Conservation (phyloP, 768 basidiomycete genomes). For the Amyloporia xantha region DNA sequence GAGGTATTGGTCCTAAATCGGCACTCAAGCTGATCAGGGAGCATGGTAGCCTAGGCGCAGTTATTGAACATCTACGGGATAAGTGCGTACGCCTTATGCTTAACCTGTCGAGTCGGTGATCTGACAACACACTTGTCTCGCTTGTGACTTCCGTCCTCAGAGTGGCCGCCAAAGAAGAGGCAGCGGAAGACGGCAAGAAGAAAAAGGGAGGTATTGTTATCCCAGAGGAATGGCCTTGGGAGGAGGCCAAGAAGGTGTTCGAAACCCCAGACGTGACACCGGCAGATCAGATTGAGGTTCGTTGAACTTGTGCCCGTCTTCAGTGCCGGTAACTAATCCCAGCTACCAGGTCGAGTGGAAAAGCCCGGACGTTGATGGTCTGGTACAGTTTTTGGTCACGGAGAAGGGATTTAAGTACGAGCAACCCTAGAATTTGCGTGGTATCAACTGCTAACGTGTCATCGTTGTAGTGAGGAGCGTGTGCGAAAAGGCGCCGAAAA, state of each 20-base stretch:
- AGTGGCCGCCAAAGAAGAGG: slow-evolving; percentile 35
- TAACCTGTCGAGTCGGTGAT: no score
- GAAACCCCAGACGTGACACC: slow-evolving; percentile 85
- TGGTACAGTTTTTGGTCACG: slow-evolving; percentile 87
- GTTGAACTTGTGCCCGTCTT: slow-evolving; percentile 7
- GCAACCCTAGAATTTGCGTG: not conserved
- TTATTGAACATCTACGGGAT: slow-evolving; percentile 72
- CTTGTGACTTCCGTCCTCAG: slow-evolving; percentile 28
- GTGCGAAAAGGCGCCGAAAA: slow-evolving; percentile 95
- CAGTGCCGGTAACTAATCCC: not conserved
- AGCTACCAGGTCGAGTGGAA: slow-evolving; percentile 90
- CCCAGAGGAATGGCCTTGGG: slow-evolving; percentile 96
- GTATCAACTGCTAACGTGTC: not conserved
- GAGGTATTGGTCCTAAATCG: slow-evolving; percentile 91
- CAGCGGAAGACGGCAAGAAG: slow-evolving; percentile 48
- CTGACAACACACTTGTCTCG: no score
- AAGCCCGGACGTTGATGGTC: slow-evolving; percentile 84
- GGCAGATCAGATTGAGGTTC: slow-evolving; percentile 78
- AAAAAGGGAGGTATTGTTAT: slow-evolving; percentile 73
- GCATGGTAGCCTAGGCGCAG: slow-evolving; percentile 59
- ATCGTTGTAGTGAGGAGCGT: slow-evolving; percentile 74
- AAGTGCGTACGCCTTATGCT: slow-evolving; percentile 43
- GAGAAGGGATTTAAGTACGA: slow-evolving; percentile 97
- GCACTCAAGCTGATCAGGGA: slow-evolving; percentile 91
- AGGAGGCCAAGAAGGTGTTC: slow-evolving; percentile 89